These are phyloP conservation scores for Talaromyces adpressus DNA, from an alignment of 495 filamentous ascomycete species.

Conservation along the genomic window DNA sequence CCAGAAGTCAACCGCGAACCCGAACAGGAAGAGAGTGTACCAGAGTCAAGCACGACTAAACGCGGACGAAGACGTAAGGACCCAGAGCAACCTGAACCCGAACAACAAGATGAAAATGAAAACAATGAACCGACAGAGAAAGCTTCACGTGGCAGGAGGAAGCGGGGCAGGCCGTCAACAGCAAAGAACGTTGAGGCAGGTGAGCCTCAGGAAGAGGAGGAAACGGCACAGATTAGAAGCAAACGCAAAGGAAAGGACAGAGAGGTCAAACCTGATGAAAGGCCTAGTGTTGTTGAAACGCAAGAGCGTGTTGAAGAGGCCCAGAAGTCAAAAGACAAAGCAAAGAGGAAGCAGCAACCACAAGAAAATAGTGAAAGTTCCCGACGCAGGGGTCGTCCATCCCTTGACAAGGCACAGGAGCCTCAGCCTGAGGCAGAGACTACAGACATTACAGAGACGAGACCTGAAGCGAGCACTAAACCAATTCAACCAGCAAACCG, in stretches of 20 bases:
- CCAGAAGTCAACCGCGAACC: conserved; percentile 9
- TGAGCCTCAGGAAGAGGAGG: neutral
- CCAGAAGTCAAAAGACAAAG: neutral
- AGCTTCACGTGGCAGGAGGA: neutral
- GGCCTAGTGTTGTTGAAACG: neutral
- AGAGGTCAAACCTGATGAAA: neutral
- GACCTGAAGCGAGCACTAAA: neutral
- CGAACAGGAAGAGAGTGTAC: neutral
- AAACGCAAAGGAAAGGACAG: conserved; percentile 1
- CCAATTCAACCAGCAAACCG: neutral
- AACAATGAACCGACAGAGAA: conserved; percentile 5
- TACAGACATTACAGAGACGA: neutral
- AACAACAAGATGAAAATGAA: conserved; percentile 7
- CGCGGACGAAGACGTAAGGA: neutral
- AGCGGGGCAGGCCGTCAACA: conserved; percentile 3
- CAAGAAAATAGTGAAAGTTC: neutral
- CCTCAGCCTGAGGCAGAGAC: neutral
- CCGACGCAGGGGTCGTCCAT: conserved; percentile 7
- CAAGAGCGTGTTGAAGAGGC: neutral
- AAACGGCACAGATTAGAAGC: neutral
- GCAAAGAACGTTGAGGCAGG: conserved; percentile 15
- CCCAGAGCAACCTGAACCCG: neutral
- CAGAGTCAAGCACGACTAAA: neutral
- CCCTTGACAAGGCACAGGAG: neutral
- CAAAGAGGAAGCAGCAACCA: neutral